Evolutionary conservation across 176 grass and related monocot species (phyloP).

Genomic region (Triticum monococcum): DNA sequence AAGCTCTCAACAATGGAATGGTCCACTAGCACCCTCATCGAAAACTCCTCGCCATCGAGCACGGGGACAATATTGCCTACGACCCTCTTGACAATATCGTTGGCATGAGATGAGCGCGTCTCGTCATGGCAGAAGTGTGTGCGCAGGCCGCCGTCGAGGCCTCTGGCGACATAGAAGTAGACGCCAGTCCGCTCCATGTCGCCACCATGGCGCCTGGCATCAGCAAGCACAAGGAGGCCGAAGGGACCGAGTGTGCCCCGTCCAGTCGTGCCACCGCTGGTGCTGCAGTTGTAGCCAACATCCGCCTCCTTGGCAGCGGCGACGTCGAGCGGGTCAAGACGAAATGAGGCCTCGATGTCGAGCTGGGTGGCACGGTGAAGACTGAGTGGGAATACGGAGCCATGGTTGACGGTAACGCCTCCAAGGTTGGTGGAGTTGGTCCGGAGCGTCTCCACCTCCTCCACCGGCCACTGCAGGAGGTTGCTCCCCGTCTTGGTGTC

Average conservation of each 20-base stretch:
- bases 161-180: slow-evolving; percentile 81
- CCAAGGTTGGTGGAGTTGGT: slow-evolving; percentile 47
- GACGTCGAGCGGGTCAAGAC: slow-evolving; percentile 40
- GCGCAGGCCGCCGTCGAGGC: slow-evolving; percentile 32
- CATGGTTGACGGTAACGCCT: slow-evolving; percentile 49
- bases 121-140: slow-evolving; percentile 61
- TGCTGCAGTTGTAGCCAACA: slow-evolving; percentile 11
- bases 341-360: slow-evolving; percentile 75
- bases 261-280: slow-evolving; percentile 50
- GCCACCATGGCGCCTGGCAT: neutral
- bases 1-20: slow-evolving; percentile 96
- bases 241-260: slow-evolving; percentile 72
- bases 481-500: slow-evolving; percentile 63
- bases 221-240: slow-evolving; percentile 18
- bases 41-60: slow-evolving; percentile 57
- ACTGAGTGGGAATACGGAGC: slow-evolving; percentile 52
- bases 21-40: slow-evolving; percentile 80
- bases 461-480: slow-evolving; percentile 62
- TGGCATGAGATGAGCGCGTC: slow-evolving; percentile 54
- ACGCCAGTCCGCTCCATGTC: slow-evolving; percentile 63
- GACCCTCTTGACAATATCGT: slow-evolving; percentile 76
- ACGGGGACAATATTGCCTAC: slow-evolving; percentile 73
- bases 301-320: neutral
- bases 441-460: slow-evolving; percentile 43
- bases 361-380: slow-evolving; percentile 69